phyloP scores from a whole-genome alignment of 2,329 filamentous ascomycete genomes.

The Ceratocystis cacaofunesta region DNA sequence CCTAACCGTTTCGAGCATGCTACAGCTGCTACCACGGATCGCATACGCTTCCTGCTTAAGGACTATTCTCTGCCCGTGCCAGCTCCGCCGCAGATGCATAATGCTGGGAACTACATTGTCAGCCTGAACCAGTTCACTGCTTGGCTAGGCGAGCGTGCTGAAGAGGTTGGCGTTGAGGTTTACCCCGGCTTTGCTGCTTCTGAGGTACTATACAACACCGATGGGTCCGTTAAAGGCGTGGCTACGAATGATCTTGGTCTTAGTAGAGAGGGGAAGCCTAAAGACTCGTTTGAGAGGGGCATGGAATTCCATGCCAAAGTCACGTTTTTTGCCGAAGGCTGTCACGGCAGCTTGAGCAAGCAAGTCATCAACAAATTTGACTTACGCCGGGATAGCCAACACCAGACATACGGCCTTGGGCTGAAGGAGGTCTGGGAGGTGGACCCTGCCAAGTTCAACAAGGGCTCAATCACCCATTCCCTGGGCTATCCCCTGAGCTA shows the following conservation, averaged over 20 bases:
- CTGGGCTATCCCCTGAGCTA: conserved; percentile 81
- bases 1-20: conserved; percentile 73
- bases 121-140: conserved; percentile 89
- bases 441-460: conserved; percentile 77
- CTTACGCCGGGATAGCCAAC: conserved; percentile 71
- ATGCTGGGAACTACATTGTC: conserved; percentile 94
- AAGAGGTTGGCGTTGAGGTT: conserved; percentile 88
- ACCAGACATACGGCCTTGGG: conserved; percentile 88
- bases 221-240: conserved; percentile 83
- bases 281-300: conserved; percentile 82
- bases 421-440: conserved; percentile 98
- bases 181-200: conserved; percentile 93
- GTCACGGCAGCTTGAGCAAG: conserved; percentile 89
- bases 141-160: conserved; percentile 92
- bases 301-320: conserved; percentile 96
- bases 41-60: conserved; percentile 90
- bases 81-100: conserved; percentile 91
- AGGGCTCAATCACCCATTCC: conserved; percentile 72
- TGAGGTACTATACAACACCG: conserved; percentile 72
- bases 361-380: conserved; percentile 92
- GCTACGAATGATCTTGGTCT: conserved; percentile 92
- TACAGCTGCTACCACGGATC: conserved; percentile 69
- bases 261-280: conserved; percentile 64
- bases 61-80: conserved; percentile 64
- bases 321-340: conserved; percentile 87